phyloP scores from a whole-genome alignment of 257 asterid genomes.

The Misopates orontium region DNA sequence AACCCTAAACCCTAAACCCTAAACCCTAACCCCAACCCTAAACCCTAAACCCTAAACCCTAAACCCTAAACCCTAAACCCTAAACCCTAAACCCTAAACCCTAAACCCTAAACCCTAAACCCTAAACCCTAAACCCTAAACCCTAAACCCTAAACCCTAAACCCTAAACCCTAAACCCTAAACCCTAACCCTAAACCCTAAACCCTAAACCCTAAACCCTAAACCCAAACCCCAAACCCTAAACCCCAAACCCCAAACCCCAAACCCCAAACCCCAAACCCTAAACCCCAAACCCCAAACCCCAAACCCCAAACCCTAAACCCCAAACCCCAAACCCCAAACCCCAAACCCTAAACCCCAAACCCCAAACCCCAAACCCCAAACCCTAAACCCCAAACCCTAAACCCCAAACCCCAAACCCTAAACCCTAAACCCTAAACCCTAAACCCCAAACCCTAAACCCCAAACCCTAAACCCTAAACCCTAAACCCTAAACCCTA shows the following conservation, averaged over 20 bases:
- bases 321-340: slow-evolving; percentile 29
- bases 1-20: slow-evolving; percentile 31
- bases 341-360: slow-evolving; percentile 26
- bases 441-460: slow-evolving; percentile 21
- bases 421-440: slow-evolving; percentile 21
- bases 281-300: slow-evolving; percentile 23
- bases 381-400: slow-evolving; percentile 24
- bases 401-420: slow-evolving; percentile 22
- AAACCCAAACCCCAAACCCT: slow-evolving; percentile 23
- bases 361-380: slow-evolving; percentile 28
- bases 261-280: slow-evolving; percentile 28
- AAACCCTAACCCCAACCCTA: too few relatives aligned
- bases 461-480: slow-evolving; percentile 14
- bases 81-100: slow-evolving; percentile 33
- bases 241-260: slow-evolving; percentile 29
- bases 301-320: slow-evolving; percentile 22
- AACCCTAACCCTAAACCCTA: slow-evolving; percentile 20
- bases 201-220: slow-evolving; percentile 26
- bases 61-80: slow-evolving; percentile 35
- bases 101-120: slow-evolving; percentile 31
- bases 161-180: slow-evolving; percentile 32
- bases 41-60: slow-evolving; percentile 28
- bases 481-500: background rate
- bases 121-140: slow-evolving; percentile 31
- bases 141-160: slow-evolving; percentile 28